Base-by-base conservation (phyloP, 1,284 basidiomycete genomes). In the Phylloporus sp. region DNA sequence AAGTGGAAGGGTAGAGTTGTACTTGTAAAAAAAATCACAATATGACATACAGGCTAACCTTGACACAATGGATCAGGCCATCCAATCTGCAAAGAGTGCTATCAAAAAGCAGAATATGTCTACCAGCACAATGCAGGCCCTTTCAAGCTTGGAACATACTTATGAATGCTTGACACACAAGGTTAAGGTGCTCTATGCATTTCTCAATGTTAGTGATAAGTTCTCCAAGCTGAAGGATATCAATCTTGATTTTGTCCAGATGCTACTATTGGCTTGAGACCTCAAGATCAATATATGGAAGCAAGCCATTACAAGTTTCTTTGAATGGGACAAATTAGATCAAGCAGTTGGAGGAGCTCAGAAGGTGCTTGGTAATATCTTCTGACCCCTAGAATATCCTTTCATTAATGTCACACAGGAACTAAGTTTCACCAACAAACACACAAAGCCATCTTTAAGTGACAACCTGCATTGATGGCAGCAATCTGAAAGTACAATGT, bases 21-120 rank as follows among this genome's bases (percentile, higher is more conserved):
- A 26, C 7, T 26, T 20, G 11, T 0, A 78, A 78, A n/a, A 77
- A 75, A 29, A 75, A 81, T 26, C 70, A 81, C 0, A 75, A 79
- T 51, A 68, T 71, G 61, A 22, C 0, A 69, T 82, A 0, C 79
- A 81, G 39, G 68, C 69, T 0, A 71, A 81, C 20, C 57, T 81
- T 0, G 75, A 80, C 6, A 37, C 31, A 0, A 44, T 77, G 0
- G 70, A 79, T 6, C 59, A 60, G 2, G 64, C 71, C 0, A 67
- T 81, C 17, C 55, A 64, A 6, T 31, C 29, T 22, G 49, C 49
- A 22, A 32, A 50, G n/a, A 5, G 1, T 11, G 20, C 28, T 3
- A 31, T 50, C 18, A 29, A 31, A 12, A 50, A 50, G 20, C 18
- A 50, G 7, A 20, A 31, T 5, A 15, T 7, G 26, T 20, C 29